Conservation (phyloP, 495 filamentous ascomycete genomes). For the Aspergillus panamensis region DNA sequence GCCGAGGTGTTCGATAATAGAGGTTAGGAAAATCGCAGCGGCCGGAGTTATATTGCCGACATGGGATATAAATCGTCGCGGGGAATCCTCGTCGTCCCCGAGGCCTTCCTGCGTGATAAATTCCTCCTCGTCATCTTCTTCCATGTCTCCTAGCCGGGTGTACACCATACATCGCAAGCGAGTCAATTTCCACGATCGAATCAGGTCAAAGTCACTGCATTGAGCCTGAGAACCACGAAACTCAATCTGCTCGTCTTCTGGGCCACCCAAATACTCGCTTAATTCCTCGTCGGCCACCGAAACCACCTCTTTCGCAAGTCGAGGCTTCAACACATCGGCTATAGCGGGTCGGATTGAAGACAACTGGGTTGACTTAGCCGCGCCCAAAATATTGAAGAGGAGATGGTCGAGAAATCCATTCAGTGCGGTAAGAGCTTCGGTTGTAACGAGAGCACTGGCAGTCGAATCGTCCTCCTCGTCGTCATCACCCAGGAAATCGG, state of each 20-base stretch:
- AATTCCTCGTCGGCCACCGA: conserved; percentile 87
- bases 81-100: conserved; percentile 44
- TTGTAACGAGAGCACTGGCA: conserved; percentile 64
- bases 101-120: conserved; percentile 71
- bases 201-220: conserved; percentile 71
- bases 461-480: conserved; percentile 55
- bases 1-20: conserved; percentile 89
- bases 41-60: conserved; percentile 79
- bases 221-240: conserved; percentile 51
- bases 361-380: conserved; percentile 78
- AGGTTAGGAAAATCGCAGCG: conserved; percentile 92
- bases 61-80: conserved; percentile 53
- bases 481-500: conserved; percentile 61
- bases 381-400: conserved; percentile 78
- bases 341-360: conserved; percentile 76
- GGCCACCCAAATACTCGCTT: conserved; percentile 76
- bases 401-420: conserved; percentile 95
- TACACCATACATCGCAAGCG: conserved; percentile 97
- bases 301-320: conserved; percentile 83
- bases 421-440: conserved; percentile 70
- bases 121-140: conserved; percentile 93
- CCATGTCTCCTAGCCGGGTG: conserved; percentile 91
- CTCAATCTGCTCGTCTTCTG: conserved; percentile 64
- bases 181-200: conserved; percentile 86
- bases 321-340: conserved; percentile 79